phyloP scores from a whole-genome alignment of 805 yeast species.

The Ogataea minuta region DNA sequence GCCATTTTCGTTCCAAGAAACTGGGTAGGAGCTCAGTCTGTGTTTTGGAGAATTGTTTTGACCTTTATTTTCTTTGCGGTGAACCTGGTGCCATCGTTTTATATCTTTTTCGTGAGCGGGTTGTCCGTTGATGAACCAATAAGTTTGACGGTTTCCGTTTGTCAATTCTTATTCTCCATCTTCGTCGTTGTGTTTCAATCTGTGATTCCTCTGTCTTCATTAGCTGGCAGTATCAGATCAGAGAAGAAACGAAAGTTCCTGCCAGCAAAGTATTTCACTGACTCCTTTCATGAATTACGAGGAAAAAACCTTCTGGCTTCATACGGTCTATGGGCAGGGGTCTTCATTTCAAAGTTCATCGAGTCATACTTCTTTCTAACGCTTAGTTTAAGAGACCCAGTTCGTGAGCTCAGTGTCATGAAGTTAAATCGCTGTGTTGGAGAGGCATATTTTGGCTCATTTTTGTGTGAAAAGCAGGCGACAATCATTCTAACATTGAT shows the following conservation, averaged over 20 bases:
- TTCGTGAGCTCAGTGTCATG: slow-evolving; percentile 63
- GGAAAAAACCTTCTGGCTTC: slow-evolving; percentile 62
- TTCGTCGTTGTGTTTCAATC: slow-evolving; percentile 56
- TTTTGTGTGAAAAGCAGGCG: slow-evolving; percentile 58
- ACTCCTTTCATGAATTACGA: slow-evolving; percentile 50
- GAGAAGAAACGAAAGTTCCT: slow-evolving; percentile 40
- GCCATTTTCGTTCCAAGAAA: slow-evolving; percentile 62
- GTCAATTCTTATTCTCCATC: slow-evolving; percentile 57
- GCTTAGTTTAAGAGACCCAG: slow-evolving; percentile 68
- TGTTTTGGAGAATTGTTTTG: slow-evolving; percentile 45
- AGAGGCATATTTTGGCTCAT: slow-evolving; percentile 51
- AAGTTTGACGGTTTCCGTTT: slow-evolving; percentile 46
- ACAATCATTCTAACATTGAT: slow-evolving; percentile 52
- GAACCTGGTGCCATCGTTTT: slow-evolving; percentile 50
- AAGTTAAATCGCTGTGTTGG: slow-evolving; percentile 57
- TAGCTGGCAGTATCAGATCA: slow-evolving; percentile 45
- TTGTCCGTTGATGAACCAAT: slow-evolving; percentile 32
- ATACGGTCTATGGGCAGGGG: slow-evolving; percentile 64
- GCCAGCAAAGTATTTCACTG: slow-evolving; percentile 59
- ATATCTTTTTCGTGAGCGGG: slow-evolving; percentile 44
- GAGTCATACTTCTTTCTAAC: slow-evolving; percentile 82
- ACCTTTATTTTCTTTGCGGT: slow-evolving; percentile 42
- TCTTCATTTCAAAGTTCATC: slow-evolving; percentile 63
- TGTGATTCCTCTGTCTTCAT: slow-evolving; percentile 55
- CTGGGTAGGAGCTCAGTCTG: slow-evolving; percentile 70